phyloP scores from a whole-genome alignment of 768 basidiomycete species.

The Naganishia friedmannii region DNA sequence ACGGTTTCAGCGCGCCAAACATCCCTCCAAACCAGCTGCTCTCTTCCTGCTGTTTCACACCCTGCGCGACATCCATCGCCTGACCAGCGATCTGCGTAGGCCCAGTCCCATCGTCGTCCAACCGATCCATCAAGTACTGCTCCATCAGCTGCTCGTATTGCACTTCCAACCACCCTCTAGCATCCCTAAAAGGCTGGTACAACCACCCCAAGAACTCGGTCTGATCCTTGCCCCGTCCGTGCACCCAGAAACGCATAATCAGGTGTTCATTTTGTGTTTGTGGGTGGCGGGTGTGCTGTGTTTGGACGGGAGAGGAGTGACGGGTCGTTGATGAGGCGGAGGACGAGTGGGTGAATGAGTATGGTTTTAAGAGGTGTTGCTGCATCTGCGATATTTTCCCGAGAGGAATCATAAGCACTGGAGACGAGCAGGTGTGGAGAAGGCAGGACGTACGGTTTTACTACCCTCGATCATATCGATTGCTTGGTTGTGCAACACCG shows the following conservation, averaged over 20 bases:
- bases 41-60: constrained; percentile 7
- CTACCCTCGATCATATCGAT: constrained; percentile 48
- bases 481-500: constrained; percentile 48
- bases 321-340: constrained; percentile 43
- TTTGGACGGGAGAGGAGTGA: constrained; percentile 43
- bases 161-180: constrained; percentile 32
- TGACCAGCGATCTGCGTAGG: too few species aligned
- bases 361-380: constrained; percentile 48
- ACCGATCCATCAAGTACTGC: constrained; percentile 13
- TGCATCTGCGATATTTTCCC: constrained; percentile 39
- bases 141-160: constrained; percentile 24
- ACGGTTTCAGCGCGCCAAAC: constrained; percentile 38
- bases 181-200: constrained; percentile 25
- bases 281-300: constrained; percentile 43
- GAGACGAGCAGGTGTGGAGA: neutral
- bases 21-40: constrained; percentile 27
- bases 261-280: constrained; percentile 48
- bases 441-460: constrained; percentile 41
- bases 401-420: neutral
- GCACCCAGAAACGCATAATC: constrained; percentile 50
- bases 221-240: constrained; percentile 47
- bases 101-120: neutral
- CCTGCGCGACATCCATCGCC: neutral
- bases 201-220: constrained; percentile 39
- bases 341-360: constrained; percentile 50